Percentiles rank a stretch among this genome's conserved stretches.
Conservation (phyloP, 78 protist genomes). For the Speleostelium caveatum region DNA sequence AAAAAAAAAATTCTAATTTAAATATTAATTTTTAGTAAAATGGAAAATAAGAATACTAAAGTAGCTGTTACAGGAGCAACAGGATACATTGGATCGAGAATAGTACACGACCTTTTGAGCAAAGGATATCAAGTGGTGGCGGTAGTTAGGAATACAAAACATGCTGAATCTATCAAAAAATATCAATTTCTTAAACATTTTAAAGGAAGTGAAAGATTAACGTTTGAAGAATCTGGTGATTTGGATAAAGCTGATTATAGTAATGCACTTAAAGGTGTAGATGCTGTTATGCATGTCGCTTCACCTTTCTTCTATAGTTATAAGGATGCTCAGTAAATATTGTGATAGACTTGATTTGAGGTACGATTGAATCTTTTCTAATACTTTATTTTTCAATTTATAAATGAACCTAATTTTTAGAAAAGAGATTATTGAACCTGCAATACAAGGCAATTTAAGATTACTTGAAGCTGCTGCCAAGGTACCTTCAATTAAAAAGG, state of each 20-base stretch:
- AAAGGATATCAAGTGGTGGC: not conserved
- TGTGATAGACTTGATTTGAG: too few relatives aligned
- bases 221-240: not conserved
- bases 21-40: not conserved
- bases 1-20: too few relatives aligned
- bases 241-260: not conserved
- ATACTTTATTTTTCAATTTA: too few relatives aligned
- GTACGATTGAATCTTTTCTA: too few relatives aligned
- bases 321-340: not conserved
- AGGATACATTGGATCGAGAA: not conserved
- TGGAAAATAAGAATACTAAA: not conserved
- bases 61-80: slow-evolving; percentile 3
- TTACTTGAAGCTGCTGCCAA: slow-evolving; percentile 5
- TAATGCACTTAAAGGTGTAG: not conserved
- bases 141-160: not conserved
- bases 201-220: not conserved
- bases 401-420: too few relatives aligned
- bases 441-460: not conserved
- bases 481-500: not conserved
- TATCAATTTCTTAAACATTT: not conserved
- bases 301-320: slow-evolving; percentile 12
- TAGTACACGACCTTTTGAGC: not conserved
- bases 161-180: not conserved
- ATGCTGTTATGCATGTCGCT: not conserved
- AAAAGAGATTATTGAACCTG: not conserved